Base-by-base conservation (phyloP, 2,329 filamentous ascomycete species). In the Emergomyces orientalis region DNA sequence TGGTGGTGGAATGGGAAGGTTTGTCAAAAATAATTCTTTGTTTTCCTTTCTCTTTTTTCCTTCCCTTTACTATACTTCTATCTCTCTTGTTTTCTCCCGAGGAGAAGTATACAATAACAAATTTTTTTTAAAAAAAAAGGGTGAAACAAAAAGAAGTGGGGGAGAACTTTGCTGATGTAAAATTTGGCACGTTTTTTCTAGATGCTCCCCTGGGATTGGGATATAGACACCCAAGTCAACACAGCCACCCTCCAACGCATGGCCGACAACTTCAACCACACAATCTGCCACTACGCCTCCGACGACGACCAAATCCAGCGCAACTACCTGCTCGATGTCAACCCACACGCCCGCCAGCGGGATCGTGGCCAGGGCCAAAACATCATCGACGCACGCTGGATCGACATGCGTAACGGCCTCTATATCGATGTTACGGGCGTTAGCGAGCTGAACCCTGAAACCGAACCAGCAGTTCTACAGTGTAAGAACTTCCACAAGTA, bases 351-450 rank as follows among this genome's bases (percentile, higher is more conserved):
- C 69, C 78, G 78, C 63, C 82, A 88, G 62, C 78, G 87, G 1
- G 79, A 80, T 32, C 80, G 84, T 27, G 86, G 86, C 52, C 82
- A 88, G 68, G 89, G 89, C 22, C 77, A 81, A 71, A 95, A 95
- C 72, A 83, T 94, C 62, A 94, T 94, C 69, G 90, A 94, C 74
- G 90, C 87, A 30, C 82, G 90, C 55, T 95, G 89, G 88, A 89
- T 94, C 71, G 89, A 94, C 74, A 81, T 82, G 63, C 75, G 78
- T 62, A 94, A 87, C 69, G 90, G 90, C 57, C 81, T 93, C 70
- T 95, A 89, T 74, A 86, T 94, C 73, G 90, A 94, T 73, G 91
- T 95, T 70, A 94, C 90, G 0, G 89, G 84, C 14, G 76, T 94
- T 43, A 84, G 84, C 59, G 87, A 91, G 77, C 83, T 87, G 25